Evolutionary conservation across 345 rosid genomes (phyloP), one percentile per base, ranked within the genome.

Genomic region (Gynandropsis gynandra): DNA sequence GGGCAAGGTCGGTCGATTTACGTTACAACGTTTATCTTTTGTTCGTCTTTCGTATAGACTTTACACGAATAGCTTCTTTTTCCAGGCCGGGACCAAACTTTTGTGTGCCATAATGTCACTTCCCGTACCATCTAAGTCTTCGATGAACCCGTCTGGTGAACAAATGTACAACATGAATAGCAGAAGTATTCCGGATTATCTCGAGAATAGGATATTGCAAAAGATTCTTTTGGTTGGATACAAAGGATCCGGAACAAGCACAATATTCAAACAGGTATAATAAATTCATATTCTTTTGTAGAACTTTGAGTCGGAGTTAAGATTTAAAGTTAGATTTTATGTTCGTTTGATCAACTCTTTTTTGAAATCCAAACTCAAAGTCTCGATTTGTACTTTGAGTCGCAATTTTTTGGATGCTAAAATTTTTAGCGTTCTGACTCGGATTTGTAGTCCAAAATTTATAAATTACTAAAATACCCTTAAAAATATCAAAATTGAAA

Each of bases 251-350:
- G 99, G 99, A 61, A 83, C 97, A 11, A 88, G 99, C 59, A 93
- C 97, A 7, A 79, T 93, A 54, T 93, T 85, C 69, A 93, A 93
- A 75, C 99, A 88, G 99, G 99, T 88, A 38, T 35, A 46, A n/a
- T n/a, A n/a, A n/a, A n/a, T n/a, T n/a, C n/a, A n/a, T n/a, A n/a
- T n/a, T n/a, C n/a, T n/a, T n/a, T n/a, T n/a, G n/a, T n/a, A n/a
- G n/a, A n/a, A n/a, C n/a, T n/a, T n/a, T n/a, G n/a, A n/a, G n/a
- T n/a, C n/a, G n/a, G n/a, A n/a, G n/a, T n/a, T n/a, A n/a, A n/a
- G n/a, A n/a, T n/a, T n/a, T n/a, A n/a, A n/a, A n/a, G n/a, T n/a
- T n/a, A n/a, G n/a, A n/a, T n/a, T n/a, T n/a, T n/a, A n/a, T n/a
- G n/a, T n/a, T n/a, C n/a, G n/a, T n/a, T n/a, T n/a, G n/a, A n/a